Evolutionary conservation across 345 rosid genomes (phyloP), one percentile per base, ranked within the genome.

Genomic region (Aegle marmelos): DNA sequence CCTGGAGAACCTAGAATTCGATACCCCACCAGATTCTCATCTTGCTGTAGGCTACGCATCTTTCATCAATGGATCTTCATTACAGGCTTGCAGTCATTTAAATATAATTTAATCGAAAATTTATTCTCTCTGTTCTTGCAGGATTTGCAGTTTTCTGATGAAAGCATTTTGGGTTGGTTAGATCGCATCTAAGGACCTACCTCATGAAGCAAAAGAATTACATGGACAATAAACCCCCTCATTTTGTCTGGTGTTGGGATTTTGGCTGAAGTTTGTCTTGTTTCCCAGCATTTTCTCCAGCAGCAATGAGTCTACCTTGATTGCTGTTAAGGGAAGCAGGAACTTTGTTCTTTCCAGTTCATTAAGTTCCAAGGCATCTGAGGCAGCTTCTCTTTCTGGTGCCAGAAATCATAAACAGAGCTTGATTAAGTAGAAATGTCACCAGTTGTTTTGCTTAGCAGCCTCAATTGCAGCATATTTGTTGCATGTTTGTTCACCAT

Each of bases 101-200:
- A 2, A 50, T 16, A 64, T 11, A 24, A 8, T 53, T 25, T 63
- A 4, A 3, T 31, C 28, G 58, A 24, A 65, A 77, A 45, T 50
- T 50, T 14, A 25, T 36, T 65, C 61, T 48, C 8, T 76, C 25
- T 16, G n/a, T 81, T 63, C 69, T 59, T 74, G 85, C 86, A 87
- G 89, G 88, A 90, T 79, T 76, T 84, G 79, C 92, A 87, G 72
- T 82, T 92, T 68, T 92, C 99, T 34, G 95, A 94, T 62, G 99
- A 94, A 75, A 86, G 98, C 74, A 63, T 90, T 69, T 56, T 87
- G 37, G 87, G 82, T 24, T 94, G 98, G 98, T 27, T 88, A 41
- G 97, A 90, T 79, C 85, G 88, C 63, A 16, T 86, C 36, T 92
- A 89, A 91, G 73, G 81, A 76, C 39, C 4, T 41, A 28, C 31